Evolutionary conservation across 495 filamentous ascomycete species (phyloP).

Genomic region (Xylaria grammica): DNA sequence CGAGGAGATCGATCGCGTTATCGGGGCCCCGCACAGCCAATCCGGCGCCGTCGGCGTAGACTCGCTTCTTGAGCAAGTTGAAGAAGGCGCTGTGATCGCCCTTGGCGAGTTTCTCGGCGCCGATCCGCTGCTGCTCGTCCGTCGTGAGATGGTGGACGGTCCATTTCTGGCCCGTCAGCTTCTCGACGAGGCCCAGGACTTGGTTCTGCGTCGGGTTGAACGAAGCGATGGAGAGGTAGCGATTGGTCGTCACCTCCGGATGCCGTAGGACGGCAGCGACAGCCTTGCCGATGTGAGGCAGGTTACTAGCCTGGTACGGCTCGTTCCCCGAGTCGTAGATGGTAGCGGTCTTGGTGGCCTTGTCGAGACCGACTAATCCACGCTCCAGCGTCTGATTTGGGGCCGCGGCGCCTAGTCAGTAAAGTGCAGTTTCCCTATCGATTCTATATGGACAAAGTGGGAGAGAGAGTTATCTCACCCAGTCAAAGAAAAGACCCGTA

Average conservation of each 20-base stretch:
- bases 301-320: conserved; percentile 52
- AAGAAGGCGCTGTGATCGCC: conserved; percentile 51
- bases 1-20: conserved; percentile 31
- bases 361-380: conserved; percentile 45
- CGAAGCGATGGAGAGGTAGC: conserved; percentile 53
- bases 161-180: conserved; percentile 50
- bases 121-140: conserved; percentile 48
- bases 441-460: neutral
- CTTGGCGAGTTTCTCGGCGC: conserved; percentile 49
- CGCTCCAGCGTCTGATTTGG: conserved; percentile 43
- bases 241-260: conserved; percentile 60
- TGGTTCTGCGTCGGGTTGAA: conserved; percentile 61
- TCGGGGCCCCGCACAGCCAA: conserved; percentile 36
- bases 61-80: conserved; percentile 41
- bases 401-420: neutral
- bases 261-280: conserved; percentile 55
- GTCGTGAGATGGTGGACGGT: conserved; percentile 44
- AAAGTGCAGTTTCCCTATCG: neutral
- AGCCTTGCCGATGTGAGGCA: conserved; percentile 53
- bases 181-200: conserved; percentile 55
- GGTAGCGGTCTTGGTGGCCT: conserved; percentile 47
- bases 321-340: conserved; percentile 62
- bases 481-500: conserved; percentile 58
- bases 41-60: conserved; percentile 53
- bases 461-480: conserved; percentile 37